Conservation (phyloP, 1,139 yeast genomes). For the Debaryomyces robertsiae region DNA sequence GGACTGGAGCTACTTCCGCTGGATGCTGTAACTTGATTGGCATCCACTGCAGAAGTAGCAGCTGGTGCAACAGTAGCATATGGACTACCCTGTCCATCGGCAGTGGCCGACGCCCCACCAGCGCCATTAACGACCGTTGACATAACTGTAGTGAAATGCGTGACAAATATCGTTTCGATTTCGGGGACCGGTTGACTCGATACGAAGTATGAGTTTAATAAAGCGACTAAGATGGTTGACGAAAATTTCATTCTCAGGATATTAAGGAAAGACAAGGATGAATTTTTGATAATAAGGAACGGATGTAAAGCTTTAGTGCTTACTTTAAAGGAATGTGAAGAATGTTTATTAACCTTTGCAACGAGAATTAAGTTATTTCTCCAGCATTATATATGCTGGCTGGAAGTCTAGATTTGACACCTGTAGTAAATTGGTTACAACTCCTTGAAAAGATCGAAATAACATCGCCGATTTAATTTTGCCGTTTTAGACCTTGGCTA, state of each 20-base stretch:
- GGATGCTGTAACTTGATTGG: constrained; percentile 13
- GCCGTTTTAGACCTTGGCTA: neutral
- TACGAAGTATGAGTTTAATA: constrained; percentile 11
- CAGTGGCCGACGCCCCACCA: constrained; percentile 15
- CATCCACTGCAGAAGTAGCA: constrained; percentile 17
- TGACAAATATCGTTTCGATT: constrained; percentile 20
- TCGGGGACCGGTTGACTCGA: constrained; percentile 29
- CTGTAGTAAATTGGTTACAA: neutral
- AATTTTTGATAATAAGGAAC: neutral
- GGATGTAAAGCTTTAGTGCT: neutral
- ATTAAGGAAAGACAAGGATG: constrained; percentile 12
- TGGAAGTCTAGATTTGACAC: neutral
- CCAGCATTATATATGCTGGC: neutral
- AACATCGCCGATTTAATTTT: neutral
- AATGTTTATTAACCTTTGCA: too few relatives aligned
- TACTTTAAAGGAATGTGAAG: too few relatives aligned
- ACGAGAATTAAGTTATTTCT: neutral
- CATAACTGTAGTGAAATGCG: constrained; percentile 21
- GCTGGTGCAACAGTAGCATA: constrained; percentile 19
- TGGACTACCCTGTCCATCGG: constrained; percentile 15
- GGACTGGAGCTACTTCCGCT: constrained; percentile 19
- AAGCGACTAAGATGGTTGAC: constrained; percentile 16
- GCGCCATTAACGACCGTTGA: constrained; percentile 17
- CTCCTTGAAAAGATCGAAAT: neutral
- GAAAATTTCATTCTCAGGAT: constrained; percentile 20